phyloP scores from a whole-genome alignment of 495 filamentous ascomycete species.

The Talaromyces adpressus region DNA sequence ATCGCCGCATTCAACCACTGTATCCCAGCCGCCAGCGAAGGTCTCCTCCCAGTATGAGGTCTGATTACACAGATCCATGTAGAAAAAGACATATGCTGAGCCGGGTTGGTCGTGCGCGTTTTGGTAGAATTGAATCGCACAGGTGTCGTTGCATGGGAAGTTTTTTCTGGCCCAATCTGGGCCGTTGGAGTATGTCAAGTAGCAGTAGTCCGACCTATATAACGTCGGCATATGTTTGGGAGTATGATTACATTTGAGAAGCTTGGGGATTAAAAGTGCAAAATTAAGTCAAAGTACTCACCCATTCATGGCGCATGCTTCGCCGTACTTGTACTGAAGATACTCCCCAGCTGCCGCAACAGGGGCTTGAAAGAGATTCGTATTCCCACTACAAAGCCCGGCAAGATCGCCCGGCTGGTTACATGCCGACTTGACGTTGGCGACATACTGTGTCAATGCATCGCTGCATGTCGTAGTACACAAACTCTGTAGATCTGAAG shows the following conservation, averaged over 20 bases:
- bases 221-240: not conserved
- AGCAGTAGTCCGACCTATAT: conserved; percentile 19
- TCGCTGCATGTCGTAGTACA: conserved; percentile 22
- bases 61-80: conserved; percentile 15
- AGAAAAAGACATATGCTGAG: conserved; percentile 17
- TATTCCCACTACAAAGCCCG: conserved; percentile 8
- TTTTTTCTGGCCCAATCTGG: conserved; percentile 12
- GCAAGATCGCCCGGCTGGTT: conserved; percentile 19
- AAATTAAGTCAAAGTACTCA: not conserved
- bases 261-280: no score
- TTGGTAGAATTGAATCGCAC: conserved; percentile 18
- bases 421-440: conserved; percentile 20
- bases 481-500: conserved; percentile 17
- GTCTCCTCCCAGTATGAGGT: conserved; percentile 16
- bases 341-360: conserved; percentile 21
- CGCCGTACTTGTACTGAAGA: conserved; percentile 22
- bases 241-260: not conserved
- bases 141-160: conserved; percentile 20
- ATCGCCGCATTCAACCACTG: conserved; percentile 17
- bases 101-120: conserved; percentile 22
- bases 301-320: conserved; percentile 17
- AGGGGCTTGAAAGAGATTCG: conserved; percentile 5
- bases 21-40: conserved; percentile 19
- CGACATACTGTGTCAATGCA: conserved; percentile 20
- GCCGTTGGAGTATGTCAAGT: conserved; percentile 15